Base-by-base conservation (phyloP, 2,329 filamentous ascomycete species). In the Xylariaceae sp. region DNA sequence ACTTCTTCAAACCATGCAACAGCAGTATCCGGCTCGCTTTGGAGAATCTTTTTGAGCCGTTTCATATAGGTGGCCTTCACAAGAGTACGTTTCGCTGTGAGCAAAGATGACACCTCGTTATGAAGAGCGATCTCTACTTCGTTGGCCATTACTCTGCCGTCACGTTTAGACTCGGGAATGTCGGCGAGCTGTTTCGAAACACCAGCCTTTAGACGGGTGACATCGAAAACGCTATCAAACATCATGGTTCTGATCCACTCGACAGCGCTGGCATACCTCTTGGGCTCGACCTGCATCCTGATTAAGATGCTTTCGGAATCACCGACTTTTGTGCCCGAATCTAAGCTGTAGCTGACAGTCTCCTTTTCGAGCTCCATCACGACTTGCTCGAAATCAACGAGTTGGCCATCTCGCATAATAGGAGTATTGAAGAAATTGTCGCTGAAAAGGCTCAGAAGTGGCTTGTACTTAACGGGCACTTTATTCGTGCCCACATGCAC, bases 391-490 rank as follows among this genome's bases (percentile, higher is more conserved):
- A 97, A 99, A 45, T 87, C 85, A 29, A 99, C 75, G 21, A 80
- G 81, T 67, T 89, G 79, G 41, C 89, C 91, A 63, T 91, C 80
- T 29, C 86, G 84, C 64, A 80, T 78, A 55, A 99, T 86, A 2
- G 92, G 94, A 0, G 91, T 90, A 67, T 90, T 92, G 78, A 97
- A 99, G 75, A 97, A 96, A 66, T 92, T 94, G 67, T 92, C 89
- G 29, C 85, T 85, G 66, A 95, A 97, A 39, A 97, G 79, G 2
- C 86, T 80, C 45, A 97, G 76, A 19, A 99, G 73, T 3, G 94
- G 94, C 67, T 92, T 91, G 55, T 92, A 80, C 59, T 92, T 82
- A n/a, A 87, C 80, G 0, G 92, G 89, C 1, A 96, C 77, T 30
- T 83, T 76, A 1, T 84, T 80, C 0, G 91, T 95, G 49, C 89